Evolutionary conservation across 805 yeast species (phyloP), one percentile per base, ranked within the genome.

Genomic region (Scheffersomyces coipomensis): DNA sequence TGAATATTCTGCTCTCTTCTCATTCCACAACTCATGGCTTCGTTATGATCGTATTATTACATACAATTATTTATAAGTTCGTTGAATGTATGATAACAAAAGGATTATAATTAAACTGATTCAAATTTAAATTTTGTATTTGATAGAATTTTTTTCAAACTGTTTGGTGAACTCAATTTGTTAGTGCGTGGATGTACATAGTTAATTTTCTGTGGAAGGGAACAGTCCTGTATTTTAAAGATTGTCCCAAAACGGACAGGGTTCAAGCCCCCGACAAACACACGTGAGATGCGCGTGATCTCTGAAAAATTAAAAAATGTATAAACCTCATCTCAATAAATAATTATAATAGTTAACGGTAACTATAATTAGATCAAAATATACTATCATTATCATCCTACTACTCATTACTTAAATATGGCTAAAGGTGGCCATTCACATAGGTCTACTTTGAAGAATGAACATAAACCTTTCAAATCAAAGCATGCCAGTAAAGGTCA

Each of bases 401-500:
- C n/a, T 23, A n/a, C 12, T 11, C n/a, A n/a, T n/a, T n/a, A n/a
- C 6, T 21, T 21, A 21, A 39, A 19, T 6, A 51, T 51, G 55
- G 55, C 51, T 6, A 47, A 44, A 33, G 86, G 86, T 52, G 66
- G 68, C 23, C 85, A 83, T 60, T 78, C 88, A 6, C 98, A 93
- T 60, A 78, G 98, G 58, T 74, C 91, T 10, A 80, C 96, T 3
- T 66, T 87, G 33, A 91, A 88, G 63, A 83, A 82, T 56, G 81
- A 81, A 34, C 96, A 91, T 55, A 93, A 93, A 67, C 76, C 90
- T 8, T 95, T 88, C 75, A 95, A 93, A 60, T 79, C 96, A 2
- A 85, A 83, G 58, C 99, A 93, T 70, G 78, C 96, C 16, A 79
- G 95, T 11, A 93, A 93, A 58, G 85, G 96, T 44, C 79, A 89